Evolutionary conservation across 1,284 basidiomycete genomes (phyloP), one percentile per base, ranked within the genome.

Genomic region (Phlebopus sp.): DNA sequence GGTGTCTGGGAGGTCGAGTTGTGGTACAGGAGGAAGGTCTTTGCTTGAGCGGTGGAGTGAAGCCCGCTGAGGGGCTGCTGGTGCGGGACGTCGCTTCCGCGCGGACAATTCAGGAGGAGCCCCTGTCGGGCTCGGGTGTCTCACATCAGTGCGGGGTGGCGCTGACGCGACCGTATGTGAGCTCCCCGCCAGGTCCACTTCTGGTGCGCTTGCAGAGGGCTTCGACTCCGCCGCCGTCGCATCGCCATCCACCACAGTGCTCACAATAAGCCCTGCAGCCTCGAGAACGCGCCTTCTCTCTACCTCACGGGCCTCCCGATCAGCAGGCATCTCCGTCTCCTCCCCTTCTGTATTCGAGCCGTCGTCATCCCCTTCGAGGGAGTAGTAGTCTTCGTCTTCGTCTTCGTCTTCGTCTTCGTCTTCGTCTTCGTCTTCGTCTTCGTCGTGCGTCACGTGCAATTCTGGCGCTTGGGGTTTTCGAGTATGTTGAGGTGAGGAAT

Each of bases 191-290:
- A 14, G n/a, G 7, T 19, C 44, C 15, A 47, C 31, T 31, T 27
- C 9, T 21, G 6, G 13, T 8, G 27, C 7, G 13, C 18, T n/a
- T 9, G 25, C 9, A 17, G 17, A 23, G 8, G 6, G 23, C n/a
- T n/a, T 23, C 27, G 19, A 27, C 25, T 5, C 25, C 25, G 27
- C 7, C 27, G 15, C 5, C 15, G 15, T 19, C 18, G 30, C 14
- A 9, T 44, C 30, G 4, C 25, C 42, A 5, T 10, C 10, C 44
- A 68, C 27, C 27, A 75, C 34, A 66, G 69, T 47, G 56, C 84
- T 83, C 42, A 96, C 77, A 48, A 93, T 81, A 31, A 97, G 71
- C 1, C 95, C 95, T 0, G 92, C 92, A 0, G 91, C 90, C 61
- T 92, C 84, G 13, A 97, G 72, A 8, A 96, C 90, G 19, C 86